Evolutionary conservation across 2,329 filamentous ascomycete species (phyloP).

Genomic region (Fusarium albidum): DNA sequence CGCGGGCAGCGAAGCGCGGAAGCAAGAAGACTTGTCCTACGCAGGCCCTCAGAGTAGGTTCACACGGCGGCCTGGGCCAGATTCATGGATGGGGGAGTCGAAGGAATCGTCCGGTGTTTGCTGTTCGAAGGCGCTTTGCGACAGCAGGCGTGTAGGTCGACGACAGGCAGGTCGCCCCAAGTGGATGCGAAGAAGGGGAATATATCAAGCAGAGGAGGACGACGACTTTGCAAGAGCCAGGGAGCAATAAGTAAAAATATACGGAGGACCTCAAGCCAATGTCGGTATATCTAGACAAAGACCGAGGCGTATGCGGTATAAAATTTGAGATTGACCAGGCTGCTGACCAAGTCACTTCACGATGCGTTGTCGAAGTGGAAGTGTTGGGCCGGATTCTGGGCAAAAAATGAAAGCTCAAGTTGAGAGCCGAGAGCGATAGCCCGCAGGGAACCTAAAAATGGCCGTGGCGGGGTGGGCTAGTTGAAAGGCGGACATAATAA

Average conservation of each 20-base stretch:
- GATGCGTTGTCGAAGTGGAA: slow-evolving; percentile 17
- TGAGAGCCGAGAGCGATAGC: slow-evolving; percentile 28
- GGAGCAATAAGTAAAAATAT: slow-evolving; percentile 5
- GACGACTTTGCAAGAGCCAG: slow-evolving; percentile 7
- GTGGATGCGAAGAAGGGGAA: slow-evolving; percentile 14
- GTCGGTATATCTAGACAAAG: slow-evolving; percentile 10
- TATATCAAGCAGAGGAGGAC: slow-evolving; percentile 14
- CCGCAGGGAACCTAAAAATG: slow-evolving; percentile 19
- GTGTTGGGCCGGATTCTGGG: slow-evolving; percentile 30
- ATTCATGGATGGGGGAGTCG: slow-evolving; percentile 35
- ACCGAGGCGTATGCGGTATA: slow-evolving; percentile 15
- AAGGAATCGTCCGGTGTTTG: slow-evolving; percentile 12
- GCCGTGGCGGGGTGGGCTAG: slow-evolving; percentile 16
- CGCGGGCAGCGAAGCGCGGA: slow-evolving; percentile 26
- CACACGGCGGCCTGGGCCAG: slow-evolving; percentile 21
- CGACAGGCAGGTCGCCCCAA: neutral
- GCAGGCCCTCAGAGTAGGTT: slow-evolving; percentile 29
- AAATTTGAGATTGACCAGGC: slow-evolving; percentile 14
- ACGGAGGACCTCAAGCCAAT: slow-evolving; percentile 4
- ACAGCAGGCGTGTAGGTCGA: neutral
- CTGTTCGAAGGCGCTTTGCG: slow-evolving; percentile 24
- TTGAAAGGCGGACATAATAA: slow-evolving; percentile 26
- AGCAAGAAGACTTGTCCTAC: slow-evolving; percentile 27
- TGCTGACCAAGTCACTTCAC: slow-evolving; percentile 24
- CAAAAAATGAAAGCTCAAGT: slow-evolving; percentile 35